These are phyloP conservation scores for Epicoccum sorghinum DNA, from an alignment of 2,329 filamentous ascomycete species.

Conservation along the genomic window DNA sequence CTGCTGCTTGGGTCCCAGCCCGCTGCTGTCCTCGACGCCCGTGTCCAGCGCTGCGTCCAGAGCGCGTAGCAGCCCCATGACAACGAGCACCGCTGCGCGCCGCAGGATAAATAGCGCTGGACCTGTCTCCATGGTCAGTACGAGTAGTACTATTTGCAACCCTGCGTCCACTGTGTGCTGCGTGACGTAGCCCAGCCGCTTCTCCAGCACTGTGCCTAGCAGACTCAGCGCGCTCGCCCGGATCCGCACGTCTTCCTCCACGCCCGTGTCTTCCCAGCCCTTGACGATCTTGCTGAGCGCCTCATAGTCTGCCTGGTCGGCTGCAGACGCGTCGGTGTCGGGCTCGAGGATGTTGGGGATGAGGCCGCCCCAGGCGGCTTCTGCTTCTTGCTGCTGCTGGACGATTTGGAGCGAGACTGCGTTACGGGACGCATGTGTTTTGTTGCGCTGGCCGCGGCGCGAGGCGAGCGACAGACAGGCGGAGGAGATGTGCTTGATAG, in stretches of 20 bases:
- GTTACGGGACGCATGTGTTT: constrained; percentile 64
- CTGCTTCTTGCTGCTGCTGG: constrained; percentile 57
- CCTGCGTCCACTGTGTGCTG: constrained; percentile 49
- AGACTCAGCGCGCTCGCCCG: constrained; percentile 73
- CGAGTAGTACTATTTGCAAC: constrained; percentile 67
- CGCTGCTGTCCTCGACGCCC: constrained; percentile 49
- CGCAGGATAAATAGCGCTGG: constrained; percentile 68
- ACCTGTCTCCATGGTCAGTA: constrained; percentile 67
- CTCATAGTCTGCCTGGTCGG: constrained; percentile 48
- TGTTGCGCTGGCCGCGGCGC: constrained; percentile 65
- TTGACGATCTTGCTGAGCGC: constrained; percentile 65
- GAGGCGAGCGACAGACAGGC: constrained; percentile 69
- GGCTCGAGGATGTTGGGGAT: constrained; percentile 46
- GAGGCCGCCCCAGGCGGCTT: constrained; percentile 62
- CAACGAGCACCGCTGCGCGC: constrained; percentile 67
- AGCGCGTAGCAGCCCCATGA: constrained; percentile 67
- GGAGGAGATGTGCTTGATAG: constrained; percentile 53
- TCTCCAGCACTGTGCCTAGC: constrained; percentile 65
- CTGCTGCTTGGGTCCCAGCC: constrained; percentile 61
- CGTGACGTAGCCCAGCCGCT: constrained; percentile 54
- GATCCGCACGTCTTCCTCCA: constrained; percentile 71
- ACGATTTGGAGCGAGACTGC: constrained; percentile 57
- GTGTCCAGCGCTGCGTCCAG: constrained; percentile 59
- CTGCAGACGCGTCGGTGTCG: constrained; percentile 26
- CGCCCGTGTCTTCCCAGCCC: constrained; percentile 71